Base-by-base conservation (phyloP, 495 filamentous ascomycete species). In the Viridothelium virens region DNA sequence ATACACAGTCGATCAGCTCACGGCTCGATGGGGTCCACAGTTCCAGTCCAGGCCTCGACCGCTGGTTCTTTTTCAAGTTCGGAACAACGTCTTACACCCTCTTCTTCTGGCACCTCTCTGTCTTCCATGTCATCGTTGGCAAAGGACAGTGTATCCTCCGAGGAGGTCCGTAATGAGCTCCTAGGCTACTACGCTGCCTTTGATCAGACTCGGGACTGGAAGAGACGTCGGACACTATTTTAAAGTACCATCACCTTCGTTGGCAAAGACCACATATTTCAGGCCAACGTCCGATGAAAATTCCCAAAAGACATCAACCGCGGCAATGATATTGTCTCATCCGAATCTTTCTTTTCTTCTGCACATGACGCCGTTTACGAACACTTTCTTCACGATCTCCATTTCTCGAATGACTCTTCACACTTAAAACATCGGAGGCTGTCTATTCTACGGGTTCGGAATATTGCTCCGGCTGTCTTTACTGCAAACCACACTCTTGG, bases 171-270 rank as follows among this genome's bases (percentile, higher is more conserved):
- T 67, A 87, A 84, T 74, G 90, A 96, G 75, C 84, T 97, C 62
- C 85, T 89, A 59, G 87, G 87, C 66, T 97, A 96, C 76, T 90
- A 90, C 41, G 88, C 86, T 74, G 91, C 87, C 3, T 96, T 97
- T 78, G 92, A 96, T 73, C 90, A 88, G 64, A 84, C 88, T 62
- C 85, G 91, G 36, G 83, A 87, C 70, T 79, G 81, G 70, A 86
- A 84, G 67, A 78, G 87, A 71, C 81, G 86, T 63, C 76, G 83
- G 73, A 83, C 81, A 12, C 59, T 70, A 39, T 14, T 38, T 38
- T 70, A 61, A 62, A 39, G 7, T 25, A 6, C 4, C 50, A 7
- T 36, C 53, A 59, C n/a, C 41, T 59, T 25, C 25, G 25, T 25
- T 25, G 25, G 25, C 25, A 25, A 1, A 25, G 25, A 25, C 1